phyloP scores from a whole-genome alignment of 768 basidiomycete genomes.

The Tremella mesenterica region DNA sequence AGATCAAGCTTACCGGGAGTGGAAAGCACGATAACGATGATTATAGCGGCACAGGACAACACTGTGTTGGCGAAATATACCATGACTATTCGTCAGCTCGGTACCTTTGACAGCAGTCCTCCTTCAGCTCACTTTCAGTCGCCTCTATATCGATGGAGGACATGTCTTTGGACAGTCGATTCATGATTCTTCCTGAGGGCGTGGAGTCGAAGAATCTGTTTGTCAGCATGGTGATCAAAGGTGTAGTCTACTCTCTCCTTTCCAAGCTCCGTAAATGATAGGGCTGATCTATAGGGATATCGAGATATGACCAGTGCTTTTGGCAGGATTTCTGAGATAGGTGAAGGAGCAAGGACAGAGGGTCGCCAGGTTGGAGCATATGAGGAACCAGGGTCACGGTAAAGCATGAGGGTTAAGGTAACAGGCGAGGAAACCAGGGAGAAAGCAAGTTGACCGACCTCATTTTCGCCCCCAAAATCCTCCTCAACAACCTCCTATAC shows the following conservation, averaged over 20 bases:
- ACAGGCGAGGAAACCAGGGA: background rate
- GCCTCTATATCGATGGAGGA: conserved; percentile 58
- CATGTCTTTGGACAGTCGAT: conserved; percentile 77
- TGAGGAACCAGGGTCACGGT: too few relatives aligned
- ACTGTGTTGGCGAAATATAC: conserved; percentile 33
- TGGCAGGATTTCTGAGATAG: too few relatives aligned
- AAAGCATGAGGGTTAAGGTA: too few relatives aligned
- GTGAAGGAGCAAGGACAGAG: too few relatives aligned
- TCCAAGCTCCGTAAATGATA: too few relatives aligned
- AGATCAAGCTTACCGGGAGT: conserved; percentile 45
- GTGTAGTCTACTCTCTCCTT: too few relatives aligned
- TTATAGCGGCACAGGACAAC: conserved; percentile 37
- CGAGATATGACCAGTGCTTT: too few relatives aligned
- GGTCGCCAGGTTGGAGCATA: too few relatives aligned
- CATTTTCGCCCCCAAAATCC: conserved; percentile 44
- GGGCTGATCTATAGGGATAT: too few relatives aligned
- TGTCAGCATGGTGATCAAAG: too few relatives aligned
- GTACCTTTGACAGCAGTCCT: background rate
- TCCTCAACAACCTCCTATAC: conserved; percentile 38
- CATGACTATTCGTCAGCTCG: conserved; percentile 15
- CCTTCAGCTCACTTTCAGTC: conserved; percentile 29
- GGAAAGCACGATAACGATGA: conserved; percentile 39
- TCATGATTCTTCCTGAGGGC: conserved; percentile 58
- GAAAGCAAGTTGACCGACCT: conserved; percentile 15
- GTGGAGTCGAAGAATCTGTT: conserved; percentile 1